Evolutionary conservation across 1,284 basidiomycete genomes (phyloP), one percentile per base, ranked within the genome.

Genomic region (Trichosporon coremiiforme): DNA sequence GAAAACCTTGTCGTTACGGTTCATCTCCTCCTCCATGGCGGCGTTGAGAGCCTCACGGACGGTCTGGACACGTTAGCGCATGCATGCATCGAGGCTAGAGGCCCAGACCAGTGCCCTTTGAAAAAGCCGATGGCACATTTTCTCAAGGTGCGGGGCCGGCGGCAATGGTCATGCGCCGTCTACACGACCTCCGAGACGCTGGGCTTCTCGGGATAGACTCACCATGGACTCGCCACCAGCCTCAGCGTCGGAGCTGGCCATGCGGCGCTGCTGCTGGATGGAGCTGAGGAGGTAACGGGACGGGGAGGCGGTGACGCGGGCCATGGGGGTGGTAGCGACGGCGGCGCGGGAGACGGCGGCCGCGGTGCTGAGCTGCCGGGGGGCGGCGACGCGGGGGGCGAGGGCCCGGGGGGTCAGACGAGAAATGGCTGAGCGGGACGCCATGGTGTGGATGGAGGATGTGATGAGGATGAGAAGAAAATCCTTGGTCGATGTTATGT

Each of bases 21-120:
- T 83, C 97, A 99, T 99, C 87, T 99, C 97, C 86, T 99, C 97
- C 87, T 99, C 97, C 93, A 99, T 96, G 45, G 97, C 97, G 71
- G 90, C 86, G 86, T 98, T 99, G 76, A 99, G 90, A 53, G 97
- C 97, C 71, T 99, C 97, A 81, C 97, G 93, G 73, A 98, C 96
- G 66, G 95, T 98, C 94, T 98, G 93, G 12, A 12, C 17, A 6
- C 5, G 60, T 38, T n/a, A 66, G 66, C n/a, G 63, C 53, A 36
- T 66, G 68, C 36, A 47, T 62, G 12, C n/a, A 13, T 17, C 4
- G 20, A 31, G 13, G 17, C 31, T 13, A n/a, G 17, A n/a, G 7
- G 31, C 29, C 31, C 38, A 25, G 25, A 38, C 36, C 57, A 36
- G 22, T 9, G 29, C n/a, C 31, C 55, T 29, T 13, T 60, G 29